A percentile compares a stretch with the other conserved stretches of the same genome.
phyloP scores from a whole-genome alignment of 129 eudicot genomes.

The Apium graveolens region DNA sequence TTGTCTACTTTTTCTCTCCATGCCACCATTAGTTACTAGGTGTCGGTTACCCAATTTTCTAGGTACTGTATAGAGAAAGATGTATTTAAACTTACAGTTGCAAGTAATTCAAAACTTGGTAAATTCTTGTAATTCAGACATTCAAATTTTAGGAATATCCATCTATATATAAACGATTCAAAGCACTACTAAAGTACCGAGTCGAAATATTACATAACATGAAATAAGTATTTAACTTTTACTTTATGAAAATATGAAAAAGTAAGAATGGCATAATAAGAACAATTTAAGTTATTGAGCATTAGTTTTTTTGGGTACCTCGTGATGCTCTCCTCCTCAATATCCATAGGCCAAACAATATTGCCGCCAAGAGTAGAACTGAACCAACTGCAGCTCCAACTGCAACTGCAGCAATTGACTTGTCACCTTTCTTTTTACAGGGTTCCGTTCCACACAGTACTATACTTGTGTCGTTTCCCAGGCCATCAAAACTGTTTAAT shows the following conservation, averaged over 20 bases:
- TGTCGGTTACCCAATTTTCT: not conserved
- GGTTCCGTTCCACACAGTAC: constrained; percentile 20
- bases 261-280: not conserved
- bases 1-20: not conserved
- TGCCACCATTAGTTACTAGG: not conserved
- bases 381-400: constrained; percentile 13
- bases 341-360: constrained; percentile 12
- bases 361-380: constrained; percentile 5
- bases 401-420: constrained; percentile 11
- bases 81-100: not conserved
- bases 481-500: constrained; percentile 20
- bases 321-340: constrained; percentile 13
- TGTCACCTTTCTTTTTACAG: constrained; percentile 22
- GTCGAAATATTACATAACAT: no score
- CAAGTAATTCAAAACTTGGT: not conserved
- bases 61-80: not conserved
- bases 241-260: no score
- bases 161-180: not conserved
- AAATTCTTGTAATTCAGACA: not conserved
- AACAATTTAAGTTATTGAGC: not conserved
- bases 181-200: not conserved
- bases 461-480: constrained; percentile 10
- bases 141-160: not conserved
- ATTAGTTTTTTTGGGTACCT: constrained; percentile 14
- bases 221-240: no score